Base-by-base conservation (phyloP, 192 early-diverging fungal genomes). In the Coemansia sp. region DNA sequence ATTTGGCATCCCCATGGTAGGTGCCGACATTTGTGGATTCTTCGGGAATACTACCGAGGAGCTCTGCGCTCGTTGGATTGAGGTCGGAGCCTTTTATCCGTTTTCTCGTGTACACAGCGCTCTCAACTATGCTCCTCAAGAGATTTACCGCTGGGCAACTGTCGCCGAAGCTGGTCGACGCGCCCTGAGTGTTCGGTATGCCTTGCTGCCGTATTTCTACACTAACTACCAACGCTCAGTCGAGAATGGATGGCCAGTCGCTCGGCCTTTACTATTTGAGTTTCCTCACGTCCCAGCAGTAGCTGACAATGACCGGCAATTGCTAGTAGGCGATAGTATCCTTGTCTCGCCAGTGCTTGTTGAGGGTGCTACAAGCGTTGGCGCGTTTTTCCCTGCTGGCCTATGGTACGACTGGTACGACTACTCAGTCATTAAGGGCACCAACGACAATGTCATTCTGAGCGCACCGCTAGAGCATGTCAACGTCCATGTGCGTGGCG, bases 1-100 rank as follows among this genome's bases (percentile, higher is more conserved):
- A 13, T 91, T 90, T 70, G 90, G 89, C 38, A 88, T 92, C 37
- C 89, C 89, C 0, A 88, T 89, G 75, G 79, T 87, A 2, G 91
- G 91, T 17, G 70, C 91, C 14, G 91, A 92, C 69, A 87, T 92
- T 37, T 89, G 91, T 64, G 91, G 91, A 9, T 92, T 92, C 73
- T 80, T 77, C 19, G 75, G 76, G 4, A 77, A 87, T 30, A 73
- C 87, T 0, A 85, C 85, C 1, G 88, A 90, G 64, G 85, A 90
- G 53, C 78, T 92, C 21, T 89, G 88, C 44, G 84, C 86, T 1
- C 77, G 91, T 23, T 92, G 90, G 90, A 75, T 79, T 16, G 77
- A 88, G 67, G 62, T 91, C 2, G 90, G 89, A 39, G 72, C 88
- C 5, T 87, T 89, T 42, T 87, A 86, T 44, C 89, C 89, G 3